These are phyloP conservation scores for Dendryphion nanum DNA, from an alignment of 2,329 filamentous ascomycete genomes.

Conservation along the genomic window DNA sequence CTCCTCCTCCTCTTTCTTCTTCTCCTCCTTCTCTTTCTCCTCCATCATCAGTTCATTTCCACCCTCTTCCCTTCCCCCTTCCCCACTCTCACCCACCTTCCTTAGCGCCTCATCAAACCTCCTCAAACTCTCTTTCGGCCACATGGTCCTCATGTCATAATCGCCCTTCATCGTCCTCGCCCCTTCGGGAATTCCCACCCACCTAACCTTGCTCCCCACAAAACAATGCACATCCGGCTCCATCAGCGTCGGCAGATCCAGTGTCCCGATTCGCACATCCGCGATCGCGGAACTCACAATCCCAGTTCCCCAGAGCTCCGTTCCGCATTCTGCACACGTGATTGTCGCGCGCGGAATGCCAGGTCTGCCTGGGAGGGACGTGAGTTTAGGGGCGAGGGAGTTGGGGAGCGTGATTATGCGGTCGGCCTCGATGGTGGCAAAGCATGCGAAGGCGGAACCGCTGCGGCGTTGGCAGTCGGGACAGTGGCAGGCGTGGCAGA, in stretches of 20 bases:
- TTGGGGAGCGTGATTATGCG: constrained; percentile 18
- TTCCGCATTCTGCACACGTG: constrained; percentile 20
- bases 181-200: constrained; percentile 24
- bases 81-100: constrained; percentile 4
- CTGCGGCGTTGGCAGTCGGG: constrained; percentile 24
- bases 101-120: constrained; percentile 18
- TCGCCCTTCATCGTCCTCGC: constrained; percentile 14
- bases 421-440: constrained; percentile 23
- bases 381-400: constrained; percentile 7
- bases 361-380: not conserved
- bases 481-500: constrained; percentile 32
- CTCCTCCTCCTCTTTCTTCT: constrained; percentile 4
- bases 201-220: constrained; percentile 27
- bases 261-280: constrained; percentile 21
- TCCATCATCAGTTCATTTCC: constrained; percentile 6
- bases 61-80: constrained; percentile 2
- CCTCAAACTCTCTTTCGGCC: constrained; percentile 29
- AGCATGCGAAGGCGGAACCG: constrained; percentile 22
- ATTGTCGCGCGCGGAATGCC: constrained; percentile 4
- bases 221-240: constrained; percentile 30
- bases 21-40: constrained; percentile 1
- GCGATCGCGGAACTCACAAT: constrained; percentile 6
- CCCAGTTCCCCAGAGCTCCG: constrained; percentile 19
- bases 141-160: constrained; percentile 12
- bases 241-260: constrained; percentile 28